Conservation (phyloP, 257 asterid genomes). For the Solanum acaule region DNA sequence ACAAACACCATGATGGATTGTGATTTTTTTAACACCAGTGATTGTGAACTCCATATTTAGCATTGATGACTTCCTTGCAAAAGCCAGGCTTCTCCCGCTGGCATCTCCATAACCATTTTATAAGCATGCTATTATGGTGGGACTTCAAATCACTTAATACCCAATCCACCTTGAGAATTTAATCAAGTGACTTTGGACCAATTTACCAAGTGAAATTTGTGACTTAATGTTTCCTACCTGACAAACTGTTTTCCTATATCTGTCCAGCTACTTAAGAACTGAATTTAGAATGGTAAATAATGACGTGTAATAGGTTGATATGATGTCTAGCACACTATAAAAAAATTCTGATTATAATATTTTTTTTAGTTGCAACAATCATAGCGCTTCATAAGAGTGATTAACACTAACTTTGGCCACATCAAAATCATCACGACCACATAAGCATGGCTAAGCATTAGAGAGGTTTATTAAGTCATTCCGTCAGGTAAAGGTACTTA, state of each 20-base stretch:
- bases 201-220: neutral
- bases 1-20: neutral
- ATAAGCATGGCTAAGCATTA: neutral
- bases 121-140: neutral
- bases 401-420: neutral
- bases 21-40: neutral
- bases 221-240: neutral
- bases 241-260: neutral
- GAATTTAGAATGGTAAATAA: neutral
- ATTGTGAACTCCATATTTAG: neutral
- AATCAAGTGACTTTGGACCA: neutral
- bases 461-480: neutral
- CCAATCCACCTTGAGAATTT: neutral
- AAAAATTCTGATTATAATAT: neutral
- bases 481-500: neutral
- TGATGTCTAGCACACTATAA: neutral
- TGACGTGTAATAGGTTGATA: neutral
- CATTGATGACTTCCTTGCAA: neutral
- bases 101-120: neutral
- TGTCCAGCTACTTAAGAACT: neutral
- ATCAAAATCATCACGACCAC: neutral
- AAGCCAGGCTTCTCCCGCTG: neutral
- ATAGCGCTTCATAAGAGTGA: neutral
- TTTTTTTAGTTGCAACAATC: neutral
- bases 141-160: neutral